phyloP scores from a whole-genome alignment of 192 early-diverging fungal species.

The Gamsiella multidivaricata region DNA sequence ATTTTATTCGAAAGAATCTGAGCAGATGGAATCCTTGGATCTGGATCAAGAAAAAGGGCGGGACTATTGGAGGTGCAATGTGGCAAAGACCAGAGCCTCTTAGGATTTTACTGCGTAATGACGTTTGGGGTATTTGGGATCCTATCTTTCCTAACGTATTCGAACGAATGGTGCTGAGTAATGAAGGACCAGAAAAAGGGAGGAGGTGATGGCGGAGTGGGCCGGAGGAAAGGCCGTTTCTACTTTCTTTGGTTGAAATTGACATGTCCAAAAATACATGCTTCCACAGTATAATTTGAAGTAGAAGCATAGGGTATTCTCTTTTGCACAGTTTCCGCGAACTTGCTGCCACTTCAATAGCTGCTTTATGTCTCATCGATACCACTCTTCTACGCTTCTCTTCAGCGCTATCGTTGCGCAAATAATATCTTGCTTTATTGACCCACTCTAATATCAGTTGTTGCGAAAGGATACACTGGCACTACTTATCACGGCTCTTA shows the following conservation, averaged over 20 bases:
- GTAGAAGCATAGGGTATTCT: not conserved
- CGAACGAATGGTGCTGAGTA: not conserved
- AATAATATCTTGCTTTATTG: not conserved
- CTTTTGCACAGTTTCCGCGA: not conserved
- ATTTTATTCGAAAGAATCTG: too few species aligned
- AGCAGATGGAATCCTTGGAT: too few species aligned
- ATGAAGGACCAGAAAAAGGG: not conserved
- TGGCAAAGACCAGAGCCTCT: not conserved
- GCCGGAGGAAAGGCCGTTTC: not conserved
- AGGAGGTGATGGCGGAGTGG: not conserved
- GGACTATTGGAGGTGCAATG: too few species aligned
- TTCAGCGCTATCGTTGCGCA: too few species aligned
- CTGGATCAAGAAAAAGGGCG: too few species aligned
- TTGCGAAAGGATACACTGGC: not conserved
- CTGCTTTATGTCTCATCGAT: too few species aligned
- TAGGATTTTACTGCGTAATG: not conserved
- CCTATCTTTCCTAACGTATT: not conserved
- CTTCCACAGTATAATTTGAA: not conserved
- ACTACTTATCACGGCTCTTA: not conserved
- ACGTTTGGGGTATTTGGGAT: not conserved
- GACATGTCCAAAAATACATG: slow-evolving; percentile 2
- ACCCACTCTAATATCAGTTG: not conserved
- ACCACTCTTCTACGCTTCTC: too few species aligned
- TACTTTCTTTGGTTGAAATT: slow-evolving; percentile 6
- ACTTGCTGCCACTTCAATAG: too few species aligned